Conservation (phyloP, 345 rosid species). For the Iberis pinnata region DNA sequence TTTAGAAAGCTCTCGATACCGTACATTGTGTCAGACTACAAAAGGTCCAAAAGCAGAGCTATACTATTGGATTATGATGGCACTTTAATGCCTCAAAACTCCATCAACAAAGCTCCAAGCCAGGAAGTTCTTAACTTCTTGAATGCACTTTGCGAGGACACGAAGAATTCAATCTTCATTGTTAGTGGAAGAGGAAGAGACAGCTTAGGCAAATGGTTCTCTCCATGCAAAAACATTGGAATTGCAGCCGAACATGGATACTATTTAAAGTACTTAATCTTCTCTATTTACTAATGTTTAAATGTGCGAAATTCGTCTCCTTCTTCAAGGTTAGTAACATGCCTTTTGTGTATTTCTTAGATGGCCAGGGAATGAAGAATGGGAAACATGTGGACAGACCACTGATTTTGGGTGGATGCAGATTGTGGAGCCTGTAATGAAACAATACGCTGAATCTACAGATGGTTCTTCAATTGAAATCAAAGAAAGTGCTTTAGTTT, state of each 20-base stretch:
- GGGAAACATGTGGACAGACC: conserved; percentile 39
- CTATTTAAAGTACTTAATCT: conserved; percentile 28
- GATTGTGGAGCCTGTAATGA: conserved; percentile 37
- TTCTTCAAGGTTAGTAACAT: background rate
- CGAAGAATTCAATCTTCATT: conserved; percentile 28
- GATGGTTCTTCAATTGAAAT: conserved; percentile 36
- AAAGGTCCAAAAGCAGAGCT: conserved; percentile 35
- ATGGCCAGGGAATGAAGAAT: conserved; percentile 34
- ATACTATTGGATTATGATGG: conserved; percentile 37
- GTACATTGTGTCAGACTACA: conserved; percentile 37
- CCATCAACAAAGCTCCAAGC: conserved; percentile 36
- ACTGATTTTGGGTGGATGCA: conserved; percentile 39
- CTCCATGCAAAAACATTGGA: conserved; percentile 32
- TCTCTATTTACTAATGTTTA: background rate
- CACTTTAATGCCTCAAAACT: conserved; percentile 37
- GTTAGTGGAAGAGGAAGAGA: conserved; percentile 41
- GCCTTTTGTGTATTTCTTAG: conserved; percentile 8
- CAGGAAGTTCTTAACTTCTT: conserved; percentile 33
- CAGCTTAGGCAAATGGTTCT: conserved; percentile 35
- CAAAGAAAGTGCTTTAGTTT: conserved; percentile 36
- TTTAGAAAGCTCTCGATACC: conserved; percentile 39
- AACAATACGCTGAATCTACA: conserved; percentile 34
- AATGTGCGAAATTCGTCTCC: background rate
- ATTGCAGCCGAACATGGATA: conserved; percentile 39
- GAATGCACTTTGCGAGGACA: conserved; percentile 31